These are phyloP conservation scores for Clonostachys byssicola DNA, from an alignment of 2,329 filamentous ascomycete genomes.

Conservation along the genomic window DNA sequence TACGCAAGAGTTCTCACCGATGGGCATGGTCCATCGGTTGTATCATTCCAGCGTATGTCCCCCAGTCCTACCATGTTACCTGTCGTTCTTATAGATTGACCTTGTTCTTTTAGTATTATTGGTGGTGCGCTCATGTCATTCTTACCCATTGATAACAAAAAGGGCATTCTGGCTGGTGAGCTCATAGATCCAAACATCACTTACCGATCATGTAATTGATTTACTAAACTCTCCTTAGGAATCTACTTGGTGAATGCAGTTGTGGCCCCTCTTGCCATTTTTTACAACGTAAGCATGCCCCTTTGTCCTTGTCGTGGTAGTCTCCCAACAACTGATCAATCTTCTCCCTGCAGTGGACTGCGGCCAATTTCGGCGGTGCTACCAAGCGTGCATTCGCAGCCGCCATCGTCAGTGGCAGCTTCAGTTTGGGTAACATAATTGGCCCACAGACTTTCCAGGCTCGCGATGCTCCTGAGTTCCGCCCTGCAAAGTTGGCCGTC, in stretches of 20 bases:
- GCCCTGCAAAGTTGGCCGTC: constrained; percentile 49
- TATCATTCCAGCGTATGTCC: constrained; percentile 39
- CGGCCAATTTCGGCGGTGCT: constrained; percentile 45
- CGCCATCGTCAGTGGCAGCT: constrained; percentile 42
- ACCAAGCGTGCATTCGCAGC: constrained; percentile 48
- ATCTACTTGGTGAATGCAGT: constrained; percentile 48
- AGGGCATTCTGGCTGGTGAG: constrained; percentile 36
- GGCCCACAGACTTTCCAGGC: constrained; percentile 52
- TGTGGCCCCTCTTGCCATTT: constrained; percentile 36
- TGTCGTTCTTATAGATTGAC: not conserved
- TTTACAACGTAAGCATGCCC: constrained; percentile 37
- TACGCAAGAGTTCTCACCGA: constrained; percentile 39
- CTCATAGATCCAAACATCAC: too few species aligned
- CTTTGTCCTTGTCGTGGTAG: not conserved
- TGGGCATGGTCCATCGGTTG: constrained; percentile 45
- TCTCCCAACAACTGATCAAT: not conserved
- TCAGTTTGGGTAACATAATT: constrained; percentile 51
- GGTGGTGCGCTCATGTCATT: constrained; percentile 51
- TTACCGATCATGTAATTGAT: too few species aligned
- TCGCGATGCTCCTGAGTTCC: constrained; percentile 44
- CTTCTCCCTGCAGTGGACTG: constrained; percentile 28
- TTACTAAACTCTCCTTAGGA: too few species aligned
- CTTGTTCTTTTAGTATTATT: constrained; percentile 24
- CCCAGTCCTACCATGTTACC: not conserved
- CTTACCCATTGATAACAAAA: constrained; percentile 35